phyloP scores from a whole-genome alignment of 2,329 filamentous ascomycete genomes.

The Cyanodermella asteris region DNA sequence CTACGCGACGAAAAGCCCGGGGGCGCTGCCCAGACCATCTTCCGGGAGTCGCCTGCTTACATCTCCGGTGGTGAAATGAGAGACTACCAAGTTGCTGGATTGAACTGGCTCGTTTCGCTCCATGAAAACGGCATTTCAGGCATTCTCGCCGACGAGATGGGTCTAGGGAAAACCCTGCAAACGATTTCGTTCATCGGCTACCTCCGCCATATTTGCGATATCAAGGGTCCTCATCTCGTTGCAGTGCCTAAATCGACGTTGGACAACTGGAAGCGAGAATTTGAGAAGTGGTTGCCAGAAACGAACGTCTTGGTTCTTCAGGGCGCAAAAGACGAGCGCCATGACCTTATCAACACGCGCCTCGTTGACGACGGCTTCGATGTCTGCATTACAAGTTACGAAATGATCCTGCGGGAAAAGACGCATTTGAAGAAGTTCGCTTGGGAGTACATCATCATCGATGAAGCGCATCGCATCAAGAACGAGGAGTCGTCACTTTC shows the following conservation, averaged over 20 bases:
- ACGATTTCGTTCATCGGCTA: conserved; percentile 96
- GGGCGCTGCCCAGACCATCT: conserved; percentile 67
- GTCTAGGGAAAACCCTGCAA: conserved; percentile 88
- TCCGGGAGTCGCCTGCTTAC: conserved; percentile 82
- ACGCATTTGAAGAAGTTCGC: conserved; percentile 89
- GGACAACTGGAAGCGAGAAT: conserved; percentile 96
- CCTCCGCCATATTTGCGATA: conserved; percentile 72
- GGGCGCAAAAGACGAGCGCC: conserved; percentile 82
- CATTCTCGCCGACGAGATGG: conserved; percentile 96
- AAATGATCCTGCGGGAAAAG: conserved; percentile 96
- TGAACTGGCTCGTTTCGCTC: conserved; percentile 94
- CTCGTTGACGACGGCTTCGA: conserved; percentile 92
- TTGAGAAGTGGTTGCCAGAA: conserved; percentile 82
- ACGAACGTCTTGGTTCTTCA: conserved; percentile 86
- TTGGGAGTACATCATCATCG: conserved; percentile 99
- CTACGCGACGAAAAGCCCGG: conserved; percentile 72
- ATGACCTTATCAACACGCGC: conserved; percentile 69
- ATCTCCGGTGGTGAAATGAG: conserved; percentile 71
- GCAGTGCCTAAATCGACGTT: conserved; percentile 91
- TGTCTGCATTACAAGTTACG: conserved; percentile 94
- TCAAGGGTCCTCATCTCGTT: conserved; percentile 74
- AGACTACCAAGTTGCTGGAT: conserved; percentile 84
- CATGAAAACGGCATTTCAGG: conserved; percentile 98
- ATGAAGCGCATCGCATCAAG: conserved; percentile 96
- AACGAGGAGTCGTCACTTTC: conserved; percentile 95